Evolutionary conservation across 768 basidiomycete species (phyloP), one percentile per base, ranked within the genome.

Genomic region (Rhizopogon vesiculosus): DNA sequence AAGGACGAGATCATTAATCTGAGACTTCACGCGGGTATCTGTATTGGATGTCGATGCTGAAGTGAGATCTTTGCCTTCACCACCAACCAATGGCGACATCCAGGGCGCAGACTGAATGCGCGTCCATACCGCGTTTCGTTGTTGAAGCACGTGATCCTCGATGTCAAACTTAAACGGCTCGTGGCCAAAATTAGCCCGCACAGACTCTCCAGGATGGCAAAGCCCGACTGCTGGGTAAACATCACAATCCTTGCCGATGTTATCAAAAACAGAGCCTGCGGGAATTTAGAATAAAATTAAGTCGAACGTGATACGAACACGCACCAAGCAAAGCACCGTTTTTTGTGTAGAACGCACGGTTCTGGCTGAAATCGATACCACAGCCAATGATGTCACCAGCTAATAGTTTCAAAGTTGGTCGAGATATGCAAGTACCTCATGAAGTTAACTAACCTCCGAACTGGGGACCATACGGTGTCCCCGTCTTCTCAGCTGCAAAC

Each of bases 361-460:
- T 79, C 18, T 80, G 83, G 43, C 85, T 86, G 65, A 93, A 97
- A 70, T 98, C 93, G 56, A 98, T 79, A 1, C 96, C 96, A 64
- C 93, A 96, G 10, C 96, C 96, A 56, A 99, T 80, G 25, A 87
- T 73, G 67, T 99, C 96, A 7, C 88, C 89, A 43, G 85, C 93
- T 95, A 56, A 45, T 42, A 44, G 18, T 55, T 49, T 59, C 51
- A 45, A 35, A 53, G 53, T 61, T 53, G 7, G 55, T 28, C 48
- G 29, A 33, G 39, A 44, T 29, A 44, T n/a, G 28, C 41, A 43
- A 33, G 44, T 57, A 50, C 35, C 40, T 18, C 13, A 5, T 28
- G 5, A 25, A 38, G 35, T n/a, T 22, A 16, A 75, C 85, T 66
- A 68, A 93, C 93, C 85, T 63, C 89, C 86, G 67, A 89, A 98